Evolutionary conservation across 2,329 filamentous ascomycete species (phyloP), one percentile per base, ranked within the genome.

Genomic region (Tolypocladium tundrense): DNA sequence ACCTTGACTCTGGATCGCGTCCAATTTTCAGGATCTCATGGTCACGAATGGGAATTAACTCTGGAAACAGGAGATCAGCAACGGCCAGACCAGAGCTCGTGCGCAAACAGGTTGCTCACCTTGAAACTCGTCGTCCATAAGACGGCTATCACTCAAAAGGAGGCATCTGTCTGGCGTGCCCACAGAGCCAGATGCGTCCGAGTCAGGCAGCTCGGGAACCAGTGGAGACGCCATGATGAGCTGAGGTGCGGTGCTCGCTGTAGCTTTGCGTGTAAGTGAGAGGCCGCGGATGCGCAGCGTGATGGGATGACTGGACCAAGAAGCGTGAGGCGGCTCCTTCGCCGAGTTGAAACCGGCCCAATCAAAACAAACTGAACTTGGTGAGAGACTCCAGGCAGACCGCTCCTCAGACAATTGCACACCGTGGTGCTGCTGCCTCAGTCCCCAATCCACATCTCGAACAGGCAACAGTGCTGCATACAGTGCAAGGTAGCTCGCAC

Each of bases 1-100:
- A 74, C 72, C 72, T 73, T 52, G 69, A 67, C 3, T 59, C 57
- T 6, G 69, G 66, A 58, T 73, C 68, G 58, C 71, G 66, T n/a
- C 72, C 70, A 59, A 74, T 68, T 57, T 65, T 72, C 56, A 73
- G 65, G 50, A 73, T 69, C 37, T 69, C 64, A 31, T 65, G 58
- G 43, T 69, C 64, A 60, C 62, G 66, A 14, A 72, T 60, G 5
- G 70, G 63, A 57, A 71, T 60, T 40, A 70, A 43, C 54, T 65
- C 66, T 66, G 45, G 11, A 55, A 58, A n/a, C n/a, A 7, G 21
- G 42, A 24, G 2, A 27, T 58, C 42, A 57, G 41, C 51, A 37
- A n/a, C 21, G 5, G 48, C 19, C 19, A 21, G 19, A 21, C 10
- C 19, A 10, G 4, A 14, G 6, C 48, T 33, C 48, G 31, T n/a